Percentiles rank a stretch among this genome's conserved stretches.
These are phyloP conservation scores for Metschnikowia gelsemii DNA, from an alignment of 805 yeast genomes.

Conservation along the genomic window DNA sequence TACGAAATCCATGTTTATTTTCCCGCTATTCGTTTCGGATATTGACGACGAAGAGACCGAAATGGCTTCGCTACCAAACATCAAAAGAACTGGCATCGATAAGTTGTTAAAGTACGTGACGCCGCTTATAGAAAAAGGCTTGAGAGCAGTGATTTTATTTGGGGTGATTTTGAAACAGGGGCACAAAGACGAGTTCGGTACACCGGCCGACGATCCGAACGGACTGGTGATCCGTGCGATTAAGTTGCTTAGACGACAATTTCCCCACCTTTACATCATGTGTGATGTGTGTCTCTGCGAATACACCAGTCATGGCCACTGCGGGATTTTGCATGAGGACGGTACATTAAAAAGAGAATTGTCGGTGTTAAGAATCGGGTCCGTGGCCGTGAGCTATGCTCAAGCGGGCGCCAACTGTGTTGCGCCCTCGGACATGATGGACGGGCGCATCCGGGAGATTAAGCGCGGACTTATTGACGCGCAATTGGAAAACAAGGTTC, in stretches of 20 bases:
- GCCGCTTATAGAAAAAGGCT: constrained; percentile 73
- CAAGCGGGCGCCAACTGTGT: constrained; percentile 93
- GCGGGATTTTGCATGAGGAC: constrained; percentile 86
- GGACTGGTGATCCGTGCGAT: constrained; percentile 91
- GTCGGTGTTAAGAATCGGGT: constrained; percentile 81
- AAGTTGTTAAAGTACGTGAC: constrained; percentile 70
- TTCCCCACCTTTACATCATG: constrained; percentile 83
- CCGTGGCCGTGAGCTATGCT: constrained; percentile 94
- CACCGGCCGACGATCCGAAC: constrained; percentile 92
- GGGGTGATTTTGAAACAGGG: constrained; percentile 84
- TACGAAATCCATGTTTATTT: constrained; percentile 84
- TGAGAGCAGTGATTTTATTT: constrained; percentile 81
- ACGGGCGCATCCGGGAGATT: constrained; percentile 88
- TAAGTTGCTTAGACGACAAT: constrained; percentile 57
- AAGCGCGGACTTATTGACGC: constrained; percentile 80
- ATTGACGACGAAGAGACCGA: constrained; percentile 71
- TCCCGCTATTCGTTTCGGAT: constrained; percentile 86
- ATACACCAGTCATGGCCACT: constrained; percentile 96
- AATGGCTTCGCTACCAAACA: constrained; percentile 82
- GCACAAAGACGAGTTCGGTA: constrained; percentile 75
- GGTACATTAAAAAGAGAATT: constrained; percentile 76
- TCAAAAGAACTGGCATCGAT: constrained; percentile 82
- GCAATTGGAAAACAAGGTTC: constrained; percentile 79
- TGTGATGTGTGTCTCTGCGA: constrained; percentile 97
- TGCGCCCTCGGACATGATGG: constrained; percentile 98